Percentiles rank a stretch among this genome's conserved stretches.
phyloP scores from a whole-genome alignment of 371 early-diverging fungal species.

The Mucor sp. region DNA sequence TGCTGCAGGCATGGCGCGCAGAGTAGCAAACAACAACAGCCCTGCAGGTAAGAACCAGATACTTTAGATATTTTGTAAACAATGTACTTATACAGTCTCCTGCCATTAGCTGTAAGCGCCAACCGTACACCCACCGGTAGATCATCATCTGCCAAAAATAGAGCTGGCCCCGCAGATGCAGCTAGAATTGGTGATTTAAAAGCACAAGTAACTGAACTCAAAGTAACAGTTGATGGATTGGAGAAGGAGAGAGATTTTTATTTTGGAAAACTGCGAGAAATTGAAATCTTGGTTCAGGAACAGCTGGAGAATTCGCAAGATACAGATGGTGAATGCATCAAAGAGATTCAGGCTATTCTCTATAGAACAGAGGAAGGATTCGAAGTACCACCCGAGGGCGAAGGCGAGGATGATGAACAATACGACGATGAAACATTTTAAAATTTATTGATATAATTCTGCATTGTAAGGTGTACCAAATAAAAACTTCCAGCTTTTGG shows the following conservation, averaged over 20 bases:
- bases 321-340: slow-evolving; percentile 41
- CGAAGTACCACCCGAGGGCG: slow-evolving; percentile 47
- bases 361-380: slow-evolving; percentile 83
- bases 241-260: slow-evolving; percentile 96
- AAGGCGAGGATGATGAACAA: slow-evolving; percentile 26
- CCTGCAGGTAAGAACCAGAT: slow-evolving; percentile 5
- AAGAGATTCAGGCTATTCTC: slow-evolving; percentile 82
- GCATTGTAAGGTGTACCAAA: slow-evolving; percentile 51
- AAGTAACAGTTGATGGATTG: slow-evolving; percentile 78
- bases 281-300: slow-evolving; percentile 88
- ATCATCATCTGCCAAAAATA: slow-evolving; percentile 20
- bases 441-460: slow-evolving; percentile 28
- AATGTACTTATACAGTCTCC: neutral
- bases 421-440: slow-evolving; percentile 61
- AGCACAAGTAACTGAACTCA: slow-evolving; percentile 74
- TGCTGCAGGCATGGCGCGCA: slow-evolving; percentile 28
- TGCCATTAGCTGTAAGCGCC: slow-evolving; percentile 23
- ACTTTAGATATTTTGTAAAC: too few relatives aligned
- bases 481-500: slow-evolving; percentile 71
- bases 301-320: slow-evolving; percentile 47
- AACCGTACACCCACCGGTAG: slow-evolving; percentile 31
- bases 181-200: slow-evolving; percentile 64
- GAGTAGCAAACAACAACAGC: neutral
- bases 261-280: slow-evolving; percentile 87
- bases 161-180: slow-evolving; percentile 8